Evolutionary conservation across 2,329 filamentous ascomycete genomes (phyloP).

Genomic region (Alternaria panax): DNA sequence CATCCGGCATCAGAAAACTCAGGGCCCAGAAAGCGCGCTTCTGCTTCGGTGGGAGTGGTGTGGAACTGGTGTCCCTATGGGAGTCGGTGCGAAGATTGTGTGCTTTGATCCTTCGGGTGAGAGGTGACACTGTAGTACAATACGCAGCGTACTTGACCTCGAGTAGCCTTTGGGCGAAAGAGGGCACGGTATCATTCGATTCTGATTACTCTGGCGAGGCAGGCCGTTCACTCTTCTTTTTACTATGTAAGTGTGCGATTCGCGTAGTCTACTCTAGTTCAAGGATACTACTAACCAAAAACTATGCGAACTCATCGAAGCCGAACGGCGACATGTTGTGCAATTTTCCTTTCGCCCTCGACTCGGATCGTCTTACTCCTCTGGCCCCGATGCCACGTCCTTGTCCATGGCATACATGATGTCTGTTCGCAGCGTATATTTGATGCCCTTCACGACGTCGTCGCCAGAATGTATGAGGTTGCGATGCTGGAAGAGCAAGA

Average conservation of each 20-base stretch:
- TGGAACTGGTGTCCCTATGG: conserved; percentile 70
- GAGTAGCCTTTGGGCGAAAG: conserved; percentile 49
- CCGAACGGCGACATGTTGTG: not conserved
- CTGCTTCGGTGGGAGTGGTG: conserved; percentile 30
- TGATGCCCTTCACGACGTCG: conserved; percentile 61
- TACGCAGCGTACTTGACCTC: conserved; percentile 77
- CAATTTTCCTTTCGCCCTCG: not conserved
- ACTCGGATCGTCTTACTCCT: not conserved
- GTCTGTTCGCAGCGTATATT: conserved; percentile 65
- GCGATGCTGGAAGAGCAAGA: conserved; percentile 65
- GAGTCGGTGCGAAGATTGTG: conserved; percentile 95
- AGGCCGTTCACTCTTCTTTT: conserved; percentile 70
- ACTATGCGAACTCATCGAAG: not conserved
- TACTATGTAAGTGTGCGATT: conserved; percentile 56
- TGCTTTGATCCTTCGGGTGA: conserved; percentile 60
- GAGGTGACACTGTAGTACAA: conserved; percentile 87
- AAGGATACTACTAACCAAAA: conserved; percentile 54
- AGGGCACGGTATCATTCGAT: conserved; percentile 76
- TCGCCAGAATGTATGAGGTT: conserved; percentile 62
- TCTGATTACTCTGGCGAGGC: conserved; percentile 90
- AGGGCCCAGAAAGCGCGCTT: conserved; percentile 60
- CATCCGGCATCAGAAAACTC: conserved; percentile 90
- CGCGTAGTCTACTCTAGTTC: conserved; percentile 10
- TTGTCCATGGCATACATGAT: conserved; percentile 58
- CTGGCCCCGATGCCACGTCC: not conserved